Conservation (phyloP, 371 early-diverging fungal genomes). For the Syncephalastrum contaminatum region DNA sequence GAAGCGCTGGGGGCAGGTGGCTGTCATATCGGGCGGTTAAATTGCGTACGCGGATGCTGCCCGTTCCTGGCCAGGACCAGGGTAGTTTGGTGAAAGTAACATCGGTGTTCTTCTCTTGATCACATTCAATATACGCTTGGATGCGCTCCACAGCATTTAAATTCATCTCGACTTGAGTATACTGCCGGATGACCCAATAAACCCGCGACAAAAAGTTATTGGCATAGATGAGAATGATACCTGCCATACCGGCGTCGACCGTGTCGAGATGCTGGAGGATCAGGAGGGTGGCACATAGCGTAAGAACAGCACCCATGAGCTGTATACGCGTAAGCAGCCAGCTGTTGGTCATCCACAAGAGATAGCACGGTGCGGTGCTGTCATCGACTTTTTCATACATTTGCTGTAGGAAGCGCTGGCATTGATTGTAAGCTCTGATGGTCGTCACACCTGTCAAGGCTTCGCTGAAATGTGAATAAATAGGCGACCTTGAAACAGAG, state of each 20-base stretch:
- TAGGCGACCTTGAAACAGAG: slow-evolving; percentile 71
- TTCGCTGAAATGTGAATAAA: slow-evolving; percentile 75
- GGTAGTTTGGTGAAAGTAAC: slow-evolving; percentile 25
- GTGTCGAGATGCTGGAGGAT: slow-evolving; percentile 49
- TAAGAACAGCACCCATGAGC: slow-evolving; percentile 64
- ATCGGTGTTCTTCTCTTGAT: slow-evolving; percentile 51
- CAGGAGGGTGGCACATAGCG: slow-evolving; percentile 65
- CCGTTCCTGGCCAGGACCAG: slow-evolving; percentile 75
- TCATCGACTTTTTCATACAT: slow-evolving; percentile 59
- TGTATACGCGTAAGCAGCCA: slow-evolving; percentile 81
- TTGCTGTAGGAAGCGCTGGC: slow-evolving; percentile 56
- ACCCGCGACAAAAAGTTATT: slow-evolving; percentile 57
- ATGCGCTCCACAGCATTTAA: slow-evolving; percentile 87
- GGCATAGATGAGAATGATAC: slow-evolving; percentile 79
- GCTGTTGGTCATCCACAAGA: slow-evolving; percentile 82
- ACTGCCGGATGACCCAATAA: slow-evolving; percentile 50
- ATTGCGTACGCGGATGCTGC: slow-evolving; percentile 63
- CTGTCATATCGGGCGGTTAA: slow-evolving; percentile 66
- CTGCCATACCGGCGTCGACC: slow-evolving; percentile 81
- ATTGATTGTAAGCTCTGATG: slow-evolving; percentile 72
- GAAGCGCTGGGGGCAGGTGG: slow-evolving; percentile 66
- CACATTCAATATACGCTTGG: slow-evolving; percentile 69
- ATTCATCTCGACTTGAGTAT: slow-evolving; percentile 79
- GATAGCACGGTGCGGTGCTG: slow-evolving; percentile 75
- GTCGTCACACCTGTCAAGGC: slow-evolving; percentile 63